Base-by-base conservation (phyloP, 129 eudicot genomes). In the Escallonia herrerae region DNA sequence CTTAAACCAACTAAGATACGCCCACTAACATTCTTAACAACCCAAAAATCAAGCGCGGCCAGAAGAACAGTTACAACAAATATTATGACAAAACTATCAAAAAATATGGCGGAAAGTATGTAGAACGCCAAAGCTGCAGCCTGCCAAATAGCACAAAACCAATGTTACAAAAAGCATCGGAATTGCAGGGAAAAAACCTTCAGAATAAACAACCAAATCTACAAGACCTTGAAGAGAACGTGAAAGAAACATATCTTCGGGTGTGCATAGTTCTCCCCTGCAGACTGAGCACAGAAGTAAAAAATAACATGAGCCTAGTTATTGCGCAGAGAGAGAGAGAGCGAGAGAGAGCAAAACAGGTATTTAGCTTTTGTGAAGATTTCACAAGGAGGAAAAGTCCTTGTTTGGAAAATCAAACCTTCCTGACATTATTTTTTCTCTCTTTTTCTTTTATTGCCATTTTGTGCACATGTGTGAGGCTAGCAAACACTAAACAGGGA, bases 31-130 rank as follows among this genome's bases (percentile, higher is more conserved):
- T 93, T 93, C 84, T 93, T 93, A 78, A 93, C 96, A 22, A 93
- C 99, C 99, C 99, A 93, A 80, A 93, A 93, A 73, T 93, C 99
- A 68, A 93, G 96, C 62, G 99, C 96, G 72, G 99, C 69, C 15
- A 93, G 75, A 74, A 93, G 85, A 63, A 89, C 99, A 33, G 99
- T 93, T 58, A 93, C 84, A 82, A 93, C 99, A 64, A 93, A 93
- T 53, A 93, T 89, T 73, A 93, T 89, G 70, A 93, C 96, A 64
- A 93, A 93, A 72, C 77, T 89, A 62, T 84, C 83, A 51, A 84
- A 70, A 79, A 93, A 93, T 15, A 89, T 86, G 42, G 99, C 88
- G 3, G 99, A 93, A 39, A 93, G 87, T 66, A 93, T 86, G 80
- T 93, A 89, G 72, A 93, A 93, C 0, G 99, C 99, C 89, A 93